Conservation (phyloP, 108 stramenopile genomes). For the Nitzschia sp. region DNA sequence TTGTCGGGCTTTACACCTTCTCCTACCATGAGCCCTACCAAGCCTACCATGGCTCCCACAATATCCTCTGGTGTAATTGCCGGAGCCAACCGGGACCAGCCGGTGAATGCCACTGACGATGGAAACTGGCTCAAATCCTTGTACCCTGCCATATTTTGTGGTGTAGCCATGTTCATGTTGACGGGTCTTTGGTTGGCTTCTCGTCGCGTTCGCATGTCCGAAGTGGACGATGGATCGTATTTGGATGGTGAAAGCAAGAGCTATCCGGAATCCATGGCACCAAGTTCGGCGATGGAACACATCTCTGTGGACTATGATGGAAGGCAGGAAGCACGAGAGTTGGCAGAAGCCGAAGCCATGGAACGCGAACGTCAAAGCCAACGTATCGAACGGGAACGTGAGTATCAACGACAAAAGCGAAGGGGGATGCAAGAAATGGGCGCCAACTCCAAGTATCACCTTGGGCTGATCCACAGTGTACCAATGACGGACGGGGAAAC, state of each 20-base stretch:
- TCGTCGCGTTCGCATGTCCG: not conserved
- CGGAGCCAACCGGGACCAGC: not conserved
- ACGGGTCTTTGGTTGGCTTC: constrained; percentile 5
- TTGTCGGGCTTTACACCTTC: constrained; percentile 11
- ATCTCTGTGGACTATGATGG: constrained; percentile 20
- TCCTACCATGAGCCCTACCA: constrained; percentile 1
- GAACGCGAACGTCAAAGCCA: not conserved
- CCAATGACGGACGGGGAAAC: constrained; percentile 8
- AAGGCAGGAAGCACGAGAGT: constrained; percentile 1
- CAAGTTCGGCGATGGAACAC: constrained; percentile 7
- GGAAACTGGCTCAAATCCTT: not conserved
- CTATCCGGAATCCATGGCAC: not conserved
- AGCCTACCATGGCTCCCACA: constrained; percentile 5
- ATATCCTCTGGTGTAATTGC: not conserved
- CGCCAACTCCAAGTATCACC: not conserved
- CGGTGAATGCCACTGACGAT: not conserved
- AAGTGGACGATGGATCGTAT: constrained; percentile 1
- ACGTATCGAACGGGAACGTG: not conserved
- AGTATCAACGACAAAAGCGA: constrained; percentile 1
- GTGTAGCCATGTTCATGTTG: constrained; percentile 15
- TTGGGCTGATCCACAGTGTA: not conserved
- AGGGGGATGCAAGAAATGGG: not conserved
- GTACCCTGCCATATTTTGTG: constrained; percentile 14
- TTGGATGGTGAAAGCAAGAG: not conserved
- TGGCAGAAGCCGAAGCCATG: constrained; percentile 1